Evolutionary conservation across 2,329 filamentous ascomycete genomes (phyloP).

Genomic region (Claviceps pazoutovae): DNA sequence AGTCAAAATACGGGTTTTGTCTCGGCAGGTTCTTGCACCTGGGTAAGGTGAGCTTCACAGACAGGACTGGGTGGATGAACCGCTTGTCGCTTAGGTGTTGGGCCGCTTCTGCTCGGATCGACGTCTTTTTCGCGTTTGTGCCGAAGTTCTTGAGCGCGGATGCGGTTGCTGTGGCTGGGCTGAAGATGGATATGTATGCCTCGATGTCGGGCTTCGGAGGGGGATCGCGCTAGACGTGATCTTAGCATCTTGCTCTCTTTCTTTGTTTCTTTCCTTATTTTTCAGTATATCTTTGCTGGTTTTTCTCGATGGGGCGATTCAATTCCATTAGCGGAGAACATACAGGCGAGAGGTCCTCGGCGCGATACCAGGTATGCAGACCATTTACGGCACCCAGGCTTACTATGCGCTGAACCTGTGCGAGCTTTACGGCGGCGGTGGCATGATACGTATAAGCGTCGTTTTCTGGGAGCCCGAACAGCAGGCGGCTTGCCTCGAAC

Average conservation of each 20-base stretch:
- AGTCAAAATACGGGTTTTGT: constrained; percentile 52
- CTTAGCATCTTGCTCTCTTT: not conserved
- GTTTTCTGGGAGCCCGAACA: constrained; percentile 28
- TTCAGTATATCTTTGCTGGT: not conserved
- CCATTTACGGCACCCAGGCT: constrained; percentile 29
- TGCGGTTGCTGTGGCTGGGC: constrained; percentile 40
- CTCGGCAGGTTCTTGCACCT: constrained; percentile 30
- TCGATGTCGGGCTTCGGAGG: constrained; percentile 45
- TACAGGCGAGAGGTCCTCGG: constrained; percentile 21
- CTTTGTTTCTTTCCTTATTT: not conserved
- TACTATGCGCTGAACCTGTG: constrained; percentile 33
- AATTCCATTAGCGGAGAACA: constrained; percentile 4
- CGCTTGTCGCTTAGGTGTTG: constrained; percentile 40
- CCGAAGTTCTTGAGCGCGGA: constrained; percentile 49
- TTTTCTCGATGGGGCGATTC: too few species aligned
- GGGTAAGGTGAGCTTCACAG: constrained; percentile 26
- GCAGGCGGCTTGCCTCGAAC: constrained; percentile 27
- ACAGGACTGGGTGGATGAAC: constrained; percentile 31
- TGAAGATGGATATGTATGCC: constrained; percentile 55
- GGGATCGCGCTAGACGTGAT: constrained; percentile 21
- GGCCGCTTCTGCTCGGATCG: constrained; percentile 43
- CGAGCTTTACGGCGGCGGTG: constrained; percentile 33
- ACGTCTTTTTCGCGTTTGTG: constrained; percentile 50
- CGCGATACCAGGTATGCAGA: constrained; percentile 35
- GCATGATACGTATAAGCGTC: constrained; percentile 39